Evolutionary conservation across 2,329 filamentous ascomycete genomes (phyloP), one percentile per base, ranked within the genome.

Genomic region (Apiospora hydei): DNA sequence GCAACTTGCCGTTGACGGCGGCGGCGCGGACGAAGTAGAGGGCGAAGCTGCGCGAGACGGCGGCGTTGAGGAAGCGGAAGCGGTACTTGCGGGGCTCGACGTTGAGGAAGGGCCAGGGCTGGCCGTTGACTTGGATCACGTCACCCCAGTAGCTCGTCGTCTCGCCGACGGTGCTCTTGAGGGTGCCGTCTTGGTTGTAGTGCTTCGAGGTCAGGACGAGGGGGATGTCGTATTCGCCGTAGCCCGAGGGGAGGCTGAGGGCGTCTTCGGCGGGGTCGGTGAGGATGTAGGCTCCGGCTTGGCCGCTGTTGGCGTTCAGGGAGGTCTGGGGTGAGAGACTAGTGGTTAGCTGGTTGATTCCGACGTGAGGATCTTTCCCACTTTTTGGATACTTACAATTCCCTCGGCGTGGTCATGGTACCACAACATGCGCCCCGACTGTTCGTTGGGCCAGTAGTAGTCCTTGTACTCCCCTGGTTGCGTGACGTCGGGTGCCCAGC

Each of bases 31-130:
- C 82, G 61, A 88, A 84, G 76, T 85, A 88, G 11, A 90, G 78
- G 21, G 83, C 79, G 72, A 87, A 89, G 21, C 83, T 83, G 67
- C 85, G 79, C 38, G 82, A 85, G 69, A 88, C 76, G n/a, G 85
- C 82, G 14, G 85, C 84, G 77, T 90, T 85, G 38, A 89, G 83
- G 71, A 90, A 77, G 2, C 88, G 82, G 75, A 91, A 85, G 26
- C 88, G 86, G 78, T 91, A 90, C 77, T 90, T 90, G 77, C 88
- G 85, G 8, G 87, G 88, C 78, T 91, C 86, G 4, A 90, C 88
- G n/a, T 85, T 83, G 13, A 89, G 75, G 74, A 83, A 90, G 3
- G 89, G 89, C 88, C 88, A 91, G 3, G 88, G 88, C 73, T 88
- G 85, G 1, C 86, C 86, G 75, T 90, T 90, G 71, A 90, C 88